A percentile compares a stretch with the other conserved stretches of the same genome.
Conservation (phyloP, 2,329 filamentous ascomycete genomes). For the Talaromyces islandicus region DNA sequence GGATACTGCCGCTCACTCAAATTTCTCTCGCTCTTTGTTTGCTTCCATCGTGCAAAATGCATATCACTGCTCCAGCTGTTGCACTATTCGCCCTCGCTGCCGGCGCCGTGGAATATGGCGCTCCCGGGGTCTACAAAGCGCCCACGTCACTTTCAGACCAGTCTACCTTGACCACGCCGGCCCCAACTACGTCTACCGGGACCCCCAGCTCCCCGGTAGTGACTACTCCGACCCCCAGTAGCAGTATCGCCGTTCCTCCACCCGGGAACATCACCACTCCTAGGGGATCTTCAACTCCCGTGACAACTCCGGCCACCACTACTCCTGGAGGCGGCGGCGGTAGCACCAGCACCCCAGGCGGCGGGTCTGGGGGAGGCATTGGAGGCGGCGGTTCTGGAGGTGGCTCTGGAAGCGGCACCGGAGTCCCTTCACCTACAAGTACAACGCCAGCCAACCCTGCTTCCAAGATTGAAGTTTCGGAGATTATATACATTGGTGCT, state of each 20-base stretch:
- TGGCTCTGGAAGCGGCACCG: slow-evolving; percentile 9
- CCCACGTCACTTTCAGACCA: neutral
- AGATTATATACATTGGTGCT: slow-evolving; percentile 1
- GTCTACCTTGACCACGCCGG: neutral
- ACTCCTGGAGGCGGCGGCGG: slow-evolving; percentile 8
- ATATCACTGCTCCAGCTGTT: slow-evolving; percentile 15
- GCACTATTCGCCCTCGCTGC: slow-evolving; percentile 18
- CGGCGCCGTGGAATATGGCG: slow-evolving; percentile 10
- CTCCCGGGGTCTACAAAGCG: slow-evolving; percentile 14
- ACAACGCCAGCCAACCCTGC: slow-evolving; percentile 5
- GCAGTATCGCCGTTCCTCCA: neutral
- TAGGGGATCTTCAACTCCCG: neutral
- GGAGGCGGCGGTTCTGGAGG: slow-evolving; percentile 12
- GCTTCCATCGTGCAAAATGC: slow-evolving; percentile 19
- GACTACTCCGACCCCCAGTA: slow-evolving; percentile 5
- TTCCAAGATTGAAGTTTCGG: slow-evolving; percentile 2
- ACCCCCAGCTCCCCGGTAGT: neutral
- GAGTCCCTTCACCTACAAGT: neutral
- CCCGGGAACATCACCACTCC: neutral
- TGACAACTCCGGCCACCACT: neutral
- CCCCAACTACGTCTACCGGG: neutral
- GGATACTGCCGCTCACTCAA: neutral
- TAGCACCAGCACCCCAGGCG: neutral
- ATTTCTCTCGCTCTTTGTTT: neutral
- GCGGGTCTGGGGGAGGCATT: slow-evolving; percentile 13